phyloP scores from a whole-genome alignment of 257 asterid genomes.

The Solanum gracilifrons region DNA sequence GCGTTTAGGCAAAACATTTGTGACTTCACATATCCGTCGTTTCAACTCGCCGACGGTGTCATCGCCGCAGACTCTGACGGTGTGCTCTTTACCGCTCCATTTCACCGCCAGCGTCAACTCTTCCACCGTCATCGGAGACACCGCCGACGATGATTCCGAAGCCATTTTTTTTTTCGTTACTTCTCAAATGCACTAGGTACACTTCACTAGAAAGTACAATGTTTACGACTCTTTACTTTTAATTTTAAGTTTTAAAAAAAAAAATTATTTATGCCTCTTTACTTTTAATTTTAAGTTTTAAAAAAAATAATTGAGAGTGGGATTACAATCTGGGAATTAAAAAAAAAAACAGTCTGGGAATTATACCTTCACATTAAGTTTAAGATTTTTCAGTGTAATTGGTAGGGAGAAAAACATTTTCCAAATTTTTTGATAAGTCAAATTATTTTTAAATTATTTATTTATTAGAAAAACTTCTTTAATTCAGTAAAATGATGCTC shows the following conservation, averaged over 20 bases:
- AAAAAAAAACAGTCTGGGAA: no score
- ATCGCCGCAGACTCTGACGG: slow-evolving; percentile 80
- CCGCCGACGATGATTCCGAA: slow-evolving; percentile 42
- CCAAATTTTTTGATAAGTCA: neutral
- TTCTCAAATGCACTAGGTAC: neutral
- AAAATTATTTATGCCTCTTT: neutral
- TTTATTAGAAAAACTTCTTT: neutral
- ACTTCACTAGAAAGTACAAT: neutral
- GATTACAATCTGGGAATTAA: neutral
- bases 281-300: no score
- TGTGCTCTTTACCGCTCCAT: slow-evolving; percentile 94
- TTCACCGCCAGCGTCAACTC: slow-evolving; percentile 82
- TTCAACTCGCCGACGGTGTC: slow-evolving; percentile 85
- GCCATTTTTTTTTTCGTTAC: slow-evolving; percentile 31
- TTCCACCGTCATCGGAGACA: slow-evolving; percentile 58
- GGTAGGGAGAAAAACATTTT: neutral
- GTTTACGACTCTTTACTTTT: neutral
- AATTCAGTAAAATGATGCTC: neutral
- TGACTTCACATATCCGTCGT: slow-evolving; percentile 75
- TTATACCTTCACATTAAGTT: neutral
- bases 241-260: neutral
- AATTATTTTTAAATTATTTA: neutral
- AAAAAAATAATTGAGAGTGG: neutral
- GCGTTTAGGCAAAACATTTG: slow-evolving; percentile 80
- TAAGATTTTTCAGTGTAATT: neutral